Base-by-base conservation (phyloP, 306 rosid species). In the Trifolium repens region DNA sequence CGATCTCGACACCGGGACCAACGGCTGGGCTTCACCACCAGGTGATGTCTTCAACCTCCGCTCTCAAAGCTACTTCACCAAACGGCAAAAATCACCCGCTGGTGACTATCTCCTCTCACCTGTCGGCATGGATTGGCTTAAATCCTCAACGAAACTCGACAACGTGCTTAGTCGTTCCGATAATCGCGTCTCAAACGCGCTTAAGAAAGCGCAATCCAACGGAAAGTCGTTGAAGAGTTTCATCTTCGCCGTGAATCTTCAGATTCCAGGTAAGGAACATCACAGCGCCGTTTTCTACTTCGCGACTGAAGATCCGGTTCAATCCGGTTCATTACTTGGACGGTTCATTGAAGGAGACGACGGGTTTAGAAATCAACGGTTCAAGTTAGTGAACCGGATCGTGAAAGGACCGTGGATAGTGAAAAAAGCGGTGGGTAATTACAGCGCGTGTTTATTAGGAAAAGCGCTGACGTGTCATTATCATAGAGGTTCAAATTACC, bases 1-100 rank as follows among this genome's bases (percentile, higher is more conserved):
- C 34, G 97, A 91, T 85, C 89, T 88, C 34, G 57, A 80, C 14
- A 74, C 88, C 3, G 97, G 98, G 12, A 84, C 77, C 68, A 87
- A 93, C 78, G 98, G 98, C 77, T 93, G 98, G 98, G 93, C 97
- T 1, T 88, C 98, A 0, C 98, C 98, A 0, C 97, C 97, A 3
- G 96, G 92, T 60, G 87, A 91, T 72, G 82, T 93, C 46, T 93
- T 93, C 89, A 64, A 46, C 32, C 91, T 93, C 47, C 96, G 97
- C 6, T 81, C 96, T 30, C 73, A 78, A 8, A 83, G 32, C 66
- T 93, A 89, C 85, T 63, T 87, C 72, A 71, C 91, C 0, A 87
- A 71, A 62, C 86, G 91, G 6, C 83, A 77, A 7, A 93, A 93
- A 69, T 34, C 82, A 5, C 96, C 97, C 14, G 80, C 94, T 26